phyloP scores from a whole-genome alignment of 331 rosid genomes.

The Spiraea crenata region DNA sequence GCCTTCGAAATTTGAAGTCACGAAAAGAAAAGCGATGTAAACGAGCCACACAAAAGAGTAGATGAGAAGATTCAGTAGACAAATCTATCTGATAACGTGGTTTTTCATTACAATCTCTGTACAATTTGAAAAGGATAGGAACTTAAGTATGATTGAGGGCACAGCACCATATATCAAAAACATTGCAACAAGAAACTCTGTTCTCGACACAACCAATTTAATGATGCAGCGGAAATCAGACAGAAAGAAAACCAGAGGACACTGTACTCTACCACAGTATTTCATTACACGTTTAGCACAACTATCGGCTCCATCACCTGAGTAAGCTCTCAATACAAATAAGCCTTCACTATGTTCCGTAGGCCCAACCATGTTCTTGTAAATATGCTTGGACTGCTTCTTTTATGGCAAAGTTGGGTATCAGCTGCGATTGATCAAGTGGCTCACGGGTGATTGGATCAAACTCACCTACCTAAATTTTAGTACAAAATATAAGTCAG shows the following conservation, averaged over 20 bases:
- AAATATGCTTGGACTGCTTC: conserved; percentile 78
- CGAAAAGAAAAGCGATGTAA: too few relatives aligned
- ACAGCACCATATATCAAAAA: not conserved
- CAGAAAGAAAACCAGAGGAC: not conserved
- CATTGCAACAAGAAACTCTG: not conserved
- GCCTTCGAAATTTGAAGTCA: too few relatives aligned
- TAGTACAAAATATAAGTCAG: conserved; percentile 1
- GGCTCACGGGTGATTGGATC: conserved; percentile 80
- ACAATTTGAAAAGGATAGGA: conserved; percentile 4
- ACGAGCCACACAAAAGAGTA: too few relatives aligned
- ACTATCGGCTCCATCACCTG: not conserved
- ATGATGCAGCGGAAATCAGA: not conserved
- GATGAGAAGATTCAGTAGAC: too few relatives aligned
- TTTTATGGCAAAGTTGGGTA: conserved; percentile 76
- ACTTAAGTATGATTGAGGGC: not conserved
- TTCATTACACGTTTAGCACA: conserved; percentile 6
- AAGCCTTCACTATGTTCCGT: conserved; percentile 40
- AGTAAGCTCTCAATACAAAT: not conserved
- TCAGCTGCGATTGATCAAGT: conserved; percentile 50
- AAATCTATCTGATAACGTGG: not conserved
- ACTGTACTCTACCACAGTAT: not conserved
- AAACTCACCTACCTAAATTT: conserved; percentile 64
- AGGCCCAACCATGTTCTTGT: conserved; percentile 82
- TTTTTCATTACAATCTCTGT: not conserved
- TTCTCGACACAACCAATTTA: not conserved